Conservation (phyloP, 768 basidiomycete genomes). For the Sarcodon aspratus region DNA sequence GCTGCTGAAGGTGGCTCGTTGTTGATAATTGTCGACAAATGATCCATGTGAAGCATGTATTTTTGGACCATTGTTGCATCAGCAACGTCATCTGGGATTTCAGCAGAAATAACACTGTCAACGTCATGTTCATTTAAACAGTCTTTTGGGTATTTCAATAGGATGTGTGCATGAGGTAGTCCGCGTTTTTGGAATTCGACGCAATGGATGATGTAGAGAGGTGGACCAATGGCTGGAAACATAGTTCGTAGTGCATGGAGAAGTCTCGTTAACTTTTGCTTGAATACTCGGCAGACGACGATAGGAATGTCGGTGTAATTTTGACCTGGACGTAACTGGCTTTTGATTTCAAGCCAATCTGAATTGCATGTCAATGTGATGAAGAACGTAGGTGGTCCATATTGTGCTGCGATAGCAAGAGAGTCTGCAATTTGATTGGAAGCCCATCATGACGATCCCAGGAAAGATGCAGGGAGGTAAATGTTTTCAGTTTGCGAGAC, state of each 20-base stretch:
- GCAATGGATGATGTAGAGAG: conserved; percentile 19
- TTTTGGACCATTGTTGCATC: conserved; percentile 13
- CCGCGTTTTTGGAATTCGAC: too few relatives aligned
- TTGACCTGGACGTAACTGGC: conserved; percentile 21
- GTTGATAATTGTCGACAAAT: neutral
- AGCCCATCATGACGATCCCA: conserved; percentile 23
- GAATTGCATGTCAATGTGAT: conserved; percentile 30
- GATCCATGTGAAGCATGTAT: conserved; percentile 17
- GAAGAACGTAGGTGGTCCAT: conserved; percentile 23
- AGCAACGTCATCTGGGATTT: conserved; percentile 17
- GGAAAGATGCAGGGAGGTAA: conserved; percentile 24
- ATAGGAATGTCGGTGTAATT: conserved; percentile 21
- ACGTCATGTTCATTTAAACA: conserved; percentile 16
- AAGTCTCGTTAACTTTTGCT: conserved; percentile 16
- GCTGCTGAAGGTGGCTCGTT: neutral
- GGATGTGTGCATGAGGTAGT: conserved; percentile 31
- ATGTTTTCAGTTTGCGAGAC: conserved; percentile 17
- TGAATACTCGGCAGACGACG: conserved; percentile 24
- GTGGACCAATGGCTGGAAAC: conserved; percentile 17
- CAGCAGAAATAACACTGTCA: conserved; percentile 22
- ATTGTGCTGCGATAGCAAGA: conserved; percentile 19
- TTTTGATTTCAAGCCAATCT: conserved; percentile 25
- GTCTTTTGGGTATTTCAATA: conserved; percentile 18
- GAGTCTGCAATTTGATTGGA: conserved; percentile 26
- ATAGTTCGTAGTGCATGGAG: conserved; percentile 15